Conservation (phyloP, 2,329 filamentous ascomycete genomes). For the Fusarium sp. region DNA sequence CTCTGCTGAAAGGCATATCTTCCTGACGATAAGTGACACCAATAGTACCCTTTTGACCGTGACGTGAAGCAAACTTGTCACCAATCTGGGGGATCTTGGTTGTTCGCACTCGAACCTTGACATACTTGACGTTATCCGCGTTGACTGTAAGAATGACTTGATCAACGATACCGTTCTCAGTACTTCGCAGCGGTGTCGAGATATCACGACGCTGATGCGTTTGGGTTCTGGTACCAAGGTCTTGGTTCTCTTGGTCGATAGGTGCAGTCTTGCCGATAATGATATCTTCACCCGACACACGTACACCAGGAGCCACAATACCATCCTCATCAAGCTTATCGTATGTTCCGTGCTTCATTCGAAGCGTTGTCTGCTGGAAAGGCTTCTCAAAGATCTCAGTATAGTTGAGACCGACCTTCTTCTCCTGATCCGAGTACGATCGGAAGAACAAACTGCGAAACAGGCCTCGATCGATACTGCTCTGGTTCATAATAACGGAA, state of each 20-base stretch:
- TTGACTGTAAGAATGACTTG: slow-evolving; percentile 95
- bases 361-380: slow-evolving; percentile 85
- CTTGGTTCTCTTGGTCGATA: slow-evolving; percentile 90
- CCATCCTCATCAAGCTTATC: slow-evolving; percentile 98
- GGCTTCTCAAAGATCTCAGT: slow-evolving; percentile 97
- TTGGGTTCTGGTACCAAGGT: slow-evolving; percentile 91
- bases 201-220: slow-evolving; percentile 94
- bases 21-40: slow-evolving; percentile 98
- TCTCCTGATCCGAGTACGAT: slow-evolving; percentile 96
- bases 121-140: slow-evolving; percentile 91
- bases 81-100: slow-evolving; percentile 99
- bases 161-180: slow-evolving; percentile 96
- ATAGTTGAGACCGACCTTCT: slow-evolving; percentile 92
- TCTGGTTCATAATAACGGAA: slow-evolving; percentile 99
- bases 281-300: slow-evolving; percentile 97
- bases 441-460: slow-evolving; percentile 99
- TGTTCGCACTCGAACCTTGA: slow-evolving; percentile 96
- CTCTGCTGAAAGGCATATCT: slow-evolving; percentile 96
- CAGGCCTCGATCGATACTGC: slow-evolving; percentile 95
- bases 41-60: slow-evolving; percentile 99
- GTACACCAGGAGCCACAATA: slow-evolving; percentile 91
- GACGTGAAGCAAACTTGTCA: slow-evolving; percentile 98
- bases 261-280: slow-evolving; percentile 99
- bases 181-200: slow-evolving; percentile 92
- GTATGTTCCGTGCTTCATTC: slow-evolving; percentile 94